Evolutionary conservation across 2,329 filamentous ascomycete genomes (phyloP).

Genomic region (Emergomyces africanus): DNA sequence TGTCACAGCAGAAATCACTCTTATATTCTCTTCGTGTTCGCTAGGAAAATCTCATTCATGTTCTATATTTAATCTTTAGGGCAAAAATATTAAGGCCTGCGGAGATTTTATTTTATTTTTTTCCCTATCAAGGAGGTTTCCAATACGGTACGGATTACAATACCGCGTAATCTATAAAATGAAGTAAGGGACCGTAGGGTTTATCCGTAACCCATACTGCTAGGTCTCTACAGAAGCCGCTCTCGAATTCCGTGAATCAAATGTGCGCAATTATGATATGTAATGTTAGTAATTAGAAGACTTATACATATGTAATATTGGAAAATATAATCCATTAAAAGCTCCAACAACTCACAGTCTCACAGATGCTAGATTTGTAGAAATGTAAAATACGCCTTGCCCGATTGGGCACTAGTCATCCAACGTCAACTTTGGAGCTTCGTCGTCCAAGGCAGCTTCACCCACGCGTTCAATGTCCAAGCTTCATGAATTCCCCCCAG

Average conservation of each 20-base stretch:
- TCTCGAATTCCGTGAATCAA: background rate
- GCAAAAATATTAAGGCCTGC: background rate
- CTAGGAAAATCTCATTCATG: background rate
- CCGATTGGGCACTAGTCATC: background rate
- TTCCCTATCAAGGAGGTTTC: background rate
- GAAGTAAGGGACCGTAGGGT: no score
- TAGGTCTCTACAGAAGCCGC: no score
- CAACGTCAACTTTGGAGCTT: constrained; percentile 6
- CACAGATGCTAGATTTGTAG: no score
- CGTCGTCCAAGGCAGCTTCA: constrained; percentile 19
- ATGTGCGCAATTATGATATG: background rate
- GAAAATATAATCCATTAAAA: background rate
- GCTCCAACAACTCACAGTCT: background rate
- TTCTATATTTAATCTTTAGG: background rate
- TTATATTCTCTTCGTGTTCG: background rate
- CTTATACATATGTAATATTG: background rate
- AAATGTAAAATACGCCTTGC: background rate
- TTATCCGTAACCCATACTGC: background rate
- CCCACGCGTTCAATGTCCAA: constrained; percentile 19
- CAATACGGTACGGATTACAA: background rate
- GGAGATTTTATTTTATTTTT: background rate
- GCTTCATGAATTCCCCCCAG: background rate
- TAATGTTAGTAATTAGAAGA: background rate
- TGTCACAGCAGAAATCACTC: background rate
- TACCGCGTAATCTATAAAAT: background rate